Percentiles rank a stretch among this genome's conserved stretches.
These are phyloP conservation scores for Staphylotrichum longicolle DNA, from an alignment of 495 filamentous ascomycete genomes.

Conservation along the genomic window DNA sequence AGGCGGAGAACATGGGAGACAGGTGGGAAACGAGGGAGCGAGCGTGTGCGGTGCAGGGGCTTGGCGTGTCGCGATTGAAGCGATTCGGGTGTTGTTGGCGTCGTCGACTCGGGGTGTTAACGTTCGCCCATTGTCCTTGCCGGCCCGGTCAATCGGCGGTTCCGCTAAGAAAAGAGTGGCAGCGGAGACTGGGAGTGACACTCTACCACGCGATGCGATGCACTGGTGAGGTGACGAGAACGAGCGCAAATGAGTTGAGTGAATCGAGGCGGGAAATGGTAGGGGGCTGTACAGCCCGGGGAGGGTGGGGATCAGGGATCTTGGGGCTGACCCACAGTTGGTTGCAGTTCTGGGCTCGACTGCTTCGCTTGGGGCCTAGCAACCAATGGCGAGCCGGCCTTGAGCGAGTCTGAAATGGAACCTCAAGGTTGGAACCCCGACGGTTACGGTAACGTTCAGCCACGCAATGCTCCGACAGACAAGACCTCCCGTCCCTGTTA, in stretches of 20 bases:
- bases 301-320: not conserved
- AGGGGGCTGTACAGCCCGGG: slow-evolving; percentile 5
- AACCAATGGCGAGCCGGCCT: slow-evolving; percentile 3
- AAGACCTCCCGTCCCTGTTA: not conserved
- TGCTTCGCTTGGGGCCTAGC: slow-evolving; percentile 4
- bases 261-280: slow-evolving; percentile 15
- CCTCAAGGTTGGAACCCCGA: not conserved
- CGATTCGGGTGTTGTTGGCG: slow-evolving; percentile 2
- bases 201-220: slow-evolving; percentile 25
- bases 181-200: slow-evolving; percentile 18
- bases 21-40: slow-evolving; percentile 4
- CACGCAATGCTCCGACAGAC: not conserved
- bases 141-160: slow-evolving; percentile 14
- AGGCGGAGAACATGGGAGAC: slow-evolving; percentile 24
- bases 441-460: not conserved
- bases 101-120: not conserved
- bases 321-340: not conserved
- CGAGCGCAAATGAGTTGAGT: not conserved
- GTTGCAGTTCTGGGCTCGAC: slow-evolving; percentile 10
- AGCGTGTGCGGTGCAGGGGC: slow-evolving; percentile 19
- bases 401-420: not conserved
- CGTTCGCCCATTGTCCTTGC: slow-evolving; percentile 13
- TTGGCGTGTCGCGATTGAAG: slow-evolving; percentile 7
- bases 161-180: slow-evolving; percentile 19
- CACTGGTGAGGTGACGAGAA: slow-evolving; percentile 22